phyloP scores from a whole-genome alignment of 2,329 filamentous ascomycete species.

The Epichloe festucae region DNA sequence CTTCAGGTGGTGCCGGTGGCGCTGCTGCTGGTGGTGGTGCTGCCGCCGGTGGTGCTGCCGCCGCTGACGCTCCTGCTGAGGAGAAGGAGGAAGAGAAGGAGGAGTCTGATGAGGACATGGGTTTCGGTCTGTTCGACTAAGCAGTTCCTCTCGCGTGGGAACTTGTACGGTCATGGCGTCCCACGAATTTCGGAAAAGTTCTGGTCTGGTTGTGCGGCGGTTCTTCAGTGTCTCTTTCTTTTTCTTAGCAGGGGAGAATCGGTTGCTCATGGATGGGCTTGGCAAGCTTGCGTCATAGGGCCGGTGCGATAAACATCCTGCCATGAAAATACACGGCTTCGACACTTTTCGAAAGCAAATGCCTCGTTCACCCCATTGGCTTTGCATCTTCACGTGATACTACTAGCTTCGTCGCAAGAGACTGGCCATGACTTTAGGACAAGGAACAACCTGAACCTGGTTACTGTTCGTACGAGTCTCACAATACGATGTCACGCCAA shows the following conservation, averaged over 20 bases:
- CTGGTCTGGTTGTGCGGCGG: constrained; percentile 18
- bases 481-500: no score
- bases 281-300: constrained; percentile 14
- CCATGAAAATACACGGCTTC: constrained; percentile 18
- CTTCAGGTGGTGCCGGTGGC: constrained; percentile 75
- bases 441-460: no score
- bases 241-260: constrained; percentile 17
- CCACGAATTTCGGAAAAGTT: constrained; percentile 22
- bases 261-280: constrained; percentile 18
- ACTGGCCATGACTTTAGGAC: no score
- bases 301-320: constrained; percentile 14
- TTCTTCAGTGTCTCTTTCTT: constrained; percentile 15
- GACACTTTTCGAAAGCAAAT: constrained; percentile 13
- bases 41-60: constrained; percentile 53
- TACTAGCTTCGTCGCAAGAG: no score
- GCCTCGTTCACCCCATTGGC: not conserved
- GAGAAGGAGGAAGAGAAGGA: constrained; percentile 76
- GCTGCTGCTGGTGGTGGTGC: constrained; percentile 53
- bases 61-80: constrained; percentile 38
- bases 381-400: no score
- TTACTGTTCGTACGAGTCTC: no score
- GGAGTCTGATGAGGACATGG: constrained; percentile 65
- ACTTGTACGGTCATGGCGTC: constrained; percentile 17
- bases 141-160: constrained; percentile 19
- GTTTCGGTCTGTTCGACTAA: constrained; percentile 68